Evolutionary conservation across 2,329 filamentous ascomycete species (phyloP).

Genomic region (Fusarium sp.): DNA sequence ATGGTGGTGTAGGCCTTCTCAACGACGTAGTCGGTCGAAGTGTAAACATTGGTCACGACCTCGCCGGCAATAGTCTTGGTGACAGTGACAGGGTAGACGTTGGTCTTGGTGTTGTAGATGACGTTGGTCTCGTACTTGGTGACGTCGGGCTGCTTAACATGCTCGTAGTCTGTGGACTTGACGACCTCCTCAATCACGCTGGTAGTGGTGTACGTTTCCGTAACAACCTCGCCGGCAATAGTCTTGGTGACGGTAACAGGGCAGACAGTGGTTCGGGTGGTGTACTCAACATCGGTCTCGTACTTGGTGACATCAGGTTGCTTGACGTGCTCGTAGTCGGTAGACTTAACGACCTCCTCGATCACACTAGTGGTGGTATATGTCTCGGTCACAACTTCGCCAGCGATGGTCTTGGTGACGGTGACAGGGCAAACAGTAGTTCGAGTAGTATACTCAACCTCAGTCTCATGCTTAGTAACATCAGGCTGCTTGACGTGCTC

Average conservation of each 20-base stretch:
- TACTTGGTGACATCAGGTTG: slow-evolving; percentile 56
- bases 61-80: slow-evolving; percentile 53
- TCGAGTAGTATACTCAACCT: slow-evolving; percentile 58
- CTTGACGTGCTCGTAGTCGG: slow-evolving; percentile 55
- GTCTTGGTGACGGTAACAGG: slow-evolving; percentile 59
- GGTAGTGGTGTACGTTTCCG: slow-evolving; percentile 51
- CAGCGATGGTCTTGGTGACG: slow-evolving; percentile 54
- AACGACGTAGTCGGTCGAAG: slow-evolving; percentile 47
- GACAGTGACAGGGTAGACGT: slow-evolving; percentile 59
- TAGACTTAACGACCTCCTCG: slow-evolving; percentile 52
- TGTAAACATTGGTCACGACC: slow-evolving; percentile 48
- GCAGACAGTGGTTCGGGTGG: slow-evolving; percentile 61
- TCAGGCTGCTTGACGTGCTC: slow-evolving; percentile 57
- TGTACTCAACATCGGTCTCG: slow-evolving; percentile 55
- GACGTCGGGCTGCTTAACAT: slow-evolving; percentile 51
- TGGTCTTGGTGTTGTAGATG: slow-evolving; percentile 59
- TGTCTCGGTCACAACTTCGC: slow-evolving; percentile 59
- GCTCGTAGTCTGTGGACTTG: slow-evolving; percentile 53
- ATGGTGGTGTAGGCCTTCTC: slow-evolving; percentile 55
- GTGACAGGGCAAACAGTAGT: slow-evolving; percentile 57
- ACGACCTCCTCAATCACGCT: slow-evolving; percentile 50
- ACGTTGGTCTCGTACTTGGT: slow-evolving; percentile 53
- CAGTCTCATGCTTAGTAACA: slow-evolving; percentile 52
- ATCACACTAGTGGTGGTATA: slow-evolving; percentile 52
- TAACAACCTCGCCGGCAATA: slow-evolving; percentile 57